These are phyloP conservation scores for Podaxis sp. DNA, from an alignment of 768 basidiomycete species.

Conservation along the genomic window DNA sequence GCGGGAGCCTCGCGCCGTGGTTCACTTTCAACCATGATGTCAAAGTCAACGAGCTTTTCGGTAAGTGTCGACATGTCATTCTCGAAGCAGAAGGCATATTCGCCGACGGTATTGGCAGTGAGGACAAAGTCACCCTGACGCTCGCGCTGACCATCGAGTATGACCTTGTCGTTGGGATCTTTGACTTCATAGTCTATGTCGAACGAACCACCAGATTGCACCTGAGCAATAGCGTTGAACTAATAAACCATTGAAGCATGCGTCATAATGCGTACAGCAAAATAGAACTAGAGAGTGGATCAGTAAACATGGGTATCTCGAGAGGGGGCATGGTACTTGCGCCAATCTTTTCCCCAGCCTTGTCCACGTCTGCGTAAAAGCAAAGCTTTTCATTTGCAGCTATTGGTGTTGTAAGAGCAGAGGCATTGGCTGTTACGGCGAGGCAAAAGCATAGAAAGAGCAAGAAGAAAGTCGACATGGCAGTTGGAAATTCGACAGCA, in stretches of 20 bases:
- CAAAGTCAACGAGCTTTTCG: slow-evolving; percentile 92
- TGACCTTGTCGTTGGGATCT: slow-evolving; percentile 83
- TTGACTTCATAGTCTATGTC: slow-evolving; percentile 94
- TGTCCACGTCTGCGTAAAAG: slow-evolving; percentile 97
- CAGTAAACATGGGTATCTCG: slow-evolving; percentile 13
- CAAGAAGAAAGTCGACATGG: slow-evolving; percentile 30
- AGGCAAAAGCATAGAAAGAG: slow-evolving; percentile 35
- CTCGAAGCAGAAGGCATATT: slow-evolving; percentile 96
- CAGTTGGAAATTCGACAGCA: slow-evolving; percentile 3
- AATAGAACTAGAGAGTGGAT: slow-evolving; percentile 76
- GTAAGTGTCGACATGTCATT: slow-evolving; percentile 96
- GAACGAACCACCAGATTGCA: slow-evolving; percentile 96
- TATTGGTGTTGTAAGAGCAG: slow-evolving; percentile 79
- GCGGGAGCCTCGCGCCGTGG: slow-evolving; percentile 87
- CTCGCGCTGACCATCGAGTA: slow-evolving; percentile 86
- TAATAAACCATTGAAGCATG: neutral
- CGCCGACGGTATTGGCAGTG: slow-evolving; percentile 88
- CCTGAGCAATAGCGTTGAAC: slow-evolving; percentile 40
- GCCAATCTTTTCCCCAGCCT: slow-evolving; percentile 88
- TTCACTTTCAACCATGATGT: slow-evolving; percentile 98
- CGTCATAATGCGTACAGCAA: slow-evolving; percentile 65
- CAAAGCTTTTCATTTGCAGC: slow-evolving; percentile 81
- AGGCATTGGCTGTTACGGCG: slow-evolving; percentile 37
- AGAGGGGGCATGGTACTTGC: slow-evolving; percentile 40
- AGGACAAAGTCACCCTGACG: slow-evolving; percentile 97